Evolutionary conservation across 257 asterid genomes (phyloP).

Genomic region (Catharanthus roseus): DNA sequence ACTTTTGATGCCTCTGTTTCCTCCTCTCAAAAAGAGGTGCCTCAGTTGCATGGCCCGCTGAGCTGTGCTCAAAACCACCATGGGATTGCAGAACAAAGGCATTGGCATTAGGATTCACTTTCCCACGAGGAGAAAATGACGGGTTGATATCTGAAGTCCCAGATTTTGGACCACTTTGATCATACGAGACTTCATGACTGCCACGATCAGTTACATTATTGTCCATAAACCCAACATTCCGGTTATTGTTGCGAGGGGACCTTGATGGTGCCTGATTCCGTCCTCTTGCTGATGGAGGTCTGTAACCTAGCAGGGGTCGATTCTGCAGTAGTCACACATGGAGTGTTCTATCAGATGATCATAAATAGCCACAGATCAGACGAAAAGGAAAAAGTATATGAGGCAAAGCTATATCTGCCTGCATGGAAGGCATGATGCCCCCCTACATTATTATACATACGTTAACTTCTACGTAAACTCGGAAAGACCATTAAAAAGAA

Average conservation of each 20-base stretch:
- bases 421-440: background rate
- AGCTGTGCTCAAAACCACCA: constrained; percentile 33
- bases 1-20: constrained; percentile 25
- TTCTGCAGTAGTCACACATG: constrained; percentile 32
- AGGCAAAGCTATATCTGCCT: background rate
- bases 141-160: constrained; percentile 24
- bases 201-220: constrained; percentile 33
- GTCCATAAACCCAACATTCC: constrained; percentile 24
- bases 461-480: too few relatives aligned
- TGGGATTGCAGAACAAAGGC: constrained; percentile 30
- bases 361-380: constrained; percentile 3
- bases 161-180: constrained; percentile 18
- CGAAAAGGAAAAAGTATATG: background rate
- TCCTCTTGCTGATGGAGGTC: constrained; percentile 41
- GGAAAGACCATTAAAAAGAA: too few relatives aligned
- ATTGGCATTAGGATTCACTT: constrained; percentile 26
- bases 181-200: constrained; percentile 34
- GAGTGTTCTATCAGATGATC: constrained; percentile 14
- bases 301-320: constrained; percentile 38
- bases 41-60: constrained; percentile 26
- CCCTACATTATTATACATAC: too few relatives aligned
- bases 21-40: constrained; percentile 23
- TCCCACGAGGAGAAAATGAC: constrained; percentile 35
- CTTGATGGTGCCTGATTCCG: constrained; percentile 36
- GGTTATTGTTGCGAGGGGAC: constrained; percentile 35